Evolutionary conservation across 331 rosid species (phyloP).

Genomic region (Dryas integrifolia): DNA sequence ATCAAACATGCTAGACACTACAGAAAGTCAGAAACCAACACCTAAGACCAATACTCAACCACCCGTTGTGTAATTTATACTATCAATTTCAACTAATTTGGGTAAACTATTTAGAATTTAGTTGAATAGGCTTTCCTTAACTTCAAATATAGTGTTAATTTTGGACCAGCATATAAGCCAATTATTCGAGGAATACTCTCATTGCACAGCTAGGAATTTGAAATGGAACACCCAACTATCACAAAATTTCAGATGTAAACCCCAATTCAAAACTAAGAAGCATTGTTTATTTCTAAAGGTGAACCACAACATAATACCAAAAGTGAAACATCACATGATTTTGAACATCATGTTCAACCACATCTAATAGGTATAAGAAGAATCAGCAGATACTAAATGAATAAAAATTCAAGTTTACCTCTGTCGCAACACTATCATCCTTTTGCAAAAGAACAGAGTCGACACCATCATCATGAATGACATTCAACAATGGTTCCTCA

Average conservation of each 20-base stretch:
- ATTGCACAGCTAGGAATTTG: no score
- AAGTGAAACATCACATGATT: background rate
- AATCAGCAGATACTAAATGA: background rate
- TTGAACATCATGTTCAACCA: background rate
- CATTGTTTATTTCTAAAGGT: background rate
- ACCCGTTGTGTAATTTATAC: no score
- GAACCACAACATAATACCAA: background rate
- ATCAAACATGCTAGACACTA: background rate
- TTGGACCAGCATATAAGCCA: no score
- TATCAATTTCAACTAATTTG: no score
- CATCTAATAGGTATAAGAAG: background rate
- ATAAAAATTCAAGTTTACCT: slow-evolving; percentile 40
- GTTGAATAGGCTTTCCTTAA: no score
- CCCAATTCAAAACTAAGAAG: background rate
- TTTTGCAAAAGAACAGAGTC: slow-evolving; percentile 38
- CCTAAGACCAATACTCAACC: no score
- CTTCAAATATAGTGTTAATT: no score
- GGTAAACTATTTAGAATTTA: no score
- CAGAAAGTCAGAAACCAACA: no score
- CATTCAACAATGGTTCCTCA: slow-evolving; percentile 65
- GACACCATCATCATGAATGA: slow-evolving; percentile 37
- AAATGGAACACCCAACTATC: no score
- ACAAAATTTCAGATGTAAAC: no score
- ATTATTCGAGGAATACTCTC: no score
- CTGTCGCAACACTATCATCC: slow-evolving; percentile 37